These are phyloP conservation scores for Musa balbisiana DNA, from an alignment of 202 grass and related monocot species.

Conservation along the genomic window DNA sequence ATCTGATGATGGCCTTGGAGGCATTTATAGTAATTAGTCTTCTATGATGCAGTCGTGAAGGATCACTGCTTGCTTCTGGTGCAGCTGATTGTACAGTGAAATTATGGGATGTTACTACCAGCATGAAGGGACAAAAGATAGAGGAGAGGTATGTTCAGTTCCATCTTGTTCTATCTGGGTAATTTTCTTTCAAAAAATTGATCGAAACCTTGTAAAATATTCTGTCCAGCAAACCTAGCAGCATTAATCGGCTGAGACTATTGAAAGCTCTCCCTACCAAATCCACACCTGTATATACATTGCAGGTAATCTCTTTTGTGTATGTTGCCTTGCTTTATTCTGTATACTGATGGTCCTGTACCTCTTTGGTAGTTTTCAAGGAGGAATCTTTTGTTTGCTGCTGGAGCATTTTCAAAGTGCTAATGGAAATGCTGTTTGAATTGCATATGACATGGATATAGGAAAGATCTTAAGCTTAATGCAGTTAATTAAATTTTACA, in stretches of 20 bases:
- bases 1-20: not conserved
- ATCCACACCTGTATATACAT: slow-evolving; percentile 73
- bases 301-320: slow-evolving; percentile 45
- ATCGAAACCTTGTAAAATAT: slow-evolving; percentile 9
- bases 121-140: slow-evolving; percentile 63
- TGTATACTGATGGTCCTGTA: not conserved
- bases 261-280: slow-evolving; percentile 86
- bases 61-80: slow-evolving; percentile 89
- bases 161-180: slow-evolving; percentile 4
- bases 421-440: slow-evolving; percentile 10
- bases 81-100: slow-evolving; percentile 86
- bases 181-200: not conserved
- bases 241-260: slow-evolving; percentile 50
- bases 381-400: slow-evolving; percentile 90
- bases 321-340: not conserved
- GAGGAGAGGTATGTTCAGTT: slow-evolving; percentile 55
- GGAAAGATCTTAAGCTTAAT: not conserved
- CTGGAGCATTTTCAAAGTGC: slow-evolving; percentile 49
- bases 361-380: slow-evolving; percentile 55
- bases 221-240: slow-evolving; percentile 52
- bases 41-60: slow-evolving; percentile 58
- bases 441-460: not conserved
- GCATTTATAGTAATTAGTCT: slow-evolving; percentile 3
- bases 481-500: too few species aligned
- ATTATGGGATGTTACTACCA: slow-evolving; percentile 86